These are phyloP conservation scores for Rhodotorula sp. DNA, from an alignment of 1,284 basidiomycete species.

Conservation along the genomic window DNA sequence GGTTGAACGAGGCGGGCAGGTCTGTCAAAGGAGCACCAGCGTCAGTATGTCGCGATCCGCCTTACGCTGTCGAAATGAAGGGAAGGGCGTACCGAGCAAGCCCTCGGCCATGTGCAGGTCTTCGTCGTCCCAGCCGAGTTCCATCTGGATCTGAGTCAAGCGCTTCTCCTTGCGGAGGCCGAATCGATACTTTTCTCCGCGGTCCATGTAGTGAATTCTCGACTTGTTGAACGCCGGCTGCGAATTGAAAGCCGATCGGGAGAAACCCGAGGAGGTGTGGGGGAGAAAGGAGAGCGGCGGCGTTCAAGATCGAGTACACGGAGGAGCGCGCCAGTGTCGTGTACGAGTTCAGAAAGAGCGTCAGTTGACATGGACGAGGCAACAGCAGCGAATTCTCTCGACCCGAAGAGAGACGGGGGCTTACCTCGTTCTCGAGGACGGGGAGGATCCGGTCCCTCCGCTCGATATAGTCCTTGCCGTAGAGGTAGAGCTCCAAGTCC, in stretches of 20 bases:
- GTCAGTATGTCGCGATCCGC: not conserved
- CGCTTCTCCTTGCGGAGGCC: slow-evolving; percentile 53
- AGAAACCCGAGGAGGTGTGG: too few relatives aligned
- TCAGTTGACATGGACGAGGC: not conserved
- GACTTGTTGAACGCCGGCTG: slow-evolving; percentile 66
- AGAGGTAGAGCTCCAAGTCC: slow-evolving; percentile 38
- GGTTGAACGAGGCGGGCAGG: slow-evolving; percentile 34
- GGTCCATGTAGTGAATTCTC: slow-evolving; percentile 52
- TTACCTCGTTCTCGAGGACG: slow-evolving; percentile 36
- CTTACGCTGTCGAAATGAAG: slow-evolving; percentile 34
- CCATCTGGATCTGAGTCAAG: slow-evolving; percentile 46
- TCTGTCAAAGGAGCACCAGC: slow-evolving; percentile 17
- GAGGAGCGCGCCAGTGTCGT: not conserved
- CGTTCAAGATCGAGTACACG: not conserved
- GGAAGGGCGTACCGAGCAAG: slow-evolving; percentile 21
- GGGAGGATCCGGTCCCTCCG: slow-evolving; percentile 25
- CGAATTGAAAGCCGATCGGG: not conserved
- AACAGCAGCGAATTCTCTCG: not conserved
- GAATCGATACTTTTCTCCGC: slow-evolving; percentile 47
- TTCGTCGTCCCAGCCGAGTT: slow-evolving; percentile 42
- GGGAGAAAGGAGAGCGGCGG: not conserved
- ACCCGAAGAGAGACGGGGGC: not conserved
- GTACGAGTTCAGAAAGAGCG: not conserved
- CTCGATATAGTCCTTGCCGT: slow-evolving; percentile 33
- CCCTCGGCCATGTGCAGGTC: slow-evolving; percentile 48